Evolutionary conservation across 176 grass and related monocot genomes (phyloP).

Genomic region (Oryza meyeriana): DNA sequence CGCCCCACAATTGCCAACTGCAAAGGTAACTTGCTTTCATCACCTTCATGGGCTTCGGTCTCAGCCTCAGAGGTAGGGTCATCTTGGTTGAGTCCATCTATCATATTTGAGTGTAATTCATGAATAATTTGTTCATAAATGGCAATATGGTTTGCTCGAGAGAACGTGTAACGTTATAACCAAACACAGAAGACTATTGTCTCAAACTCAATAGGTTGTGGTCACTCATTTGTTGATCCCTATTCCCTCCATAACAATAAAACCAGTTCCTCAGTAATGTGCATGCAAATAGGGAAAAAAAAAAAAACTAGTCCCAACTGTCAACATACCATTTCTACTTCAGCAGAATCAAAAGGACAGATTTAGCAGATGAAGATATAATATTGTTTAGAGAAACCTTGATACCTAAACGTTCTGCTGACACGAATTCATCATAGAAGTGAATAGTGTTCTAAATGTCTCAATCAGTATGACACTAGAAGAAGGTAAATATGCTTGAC

Average conservation of each 20-base stretch:
- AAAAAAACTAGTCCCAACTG: background rate
- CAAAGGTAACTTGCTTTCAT: constrained; percentile 64
- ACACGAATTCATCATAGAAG: background rate
- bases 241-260: background rate
- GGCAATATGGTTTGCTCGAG: background rate
- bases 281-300: background rate
- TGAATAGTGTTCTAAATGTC: constrained; percentile 4
- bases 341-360: constrained; percentile 7
- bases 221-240: constrained; percentile 18
- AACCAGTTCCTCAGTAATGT: background rate
- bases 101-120: constrained; percentile 25
- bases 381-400: background rate
- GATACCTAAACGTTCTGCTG: background rate
- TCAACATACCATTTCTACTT: background rate
- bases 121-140: background rate
- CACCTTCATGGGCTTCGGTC: constrained; percentile 45
- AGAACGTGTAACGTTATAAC: background rate
- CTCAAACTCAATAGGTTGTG: background rate
- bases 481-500: constrained; percentile 6
- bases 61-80: constrained; percentile 35
- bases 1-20: constrained; percentile 92
- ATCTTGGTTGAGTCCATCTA: constrained; percentile 60
- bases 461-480: background rate
- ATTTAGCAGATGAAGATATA: background rate
- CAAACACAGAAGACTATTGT: background rate